phyloP scores from a whole-genome alignment of 176 grass and related monocot genomes.

The Hsuehochloa calcarea region DNA sequence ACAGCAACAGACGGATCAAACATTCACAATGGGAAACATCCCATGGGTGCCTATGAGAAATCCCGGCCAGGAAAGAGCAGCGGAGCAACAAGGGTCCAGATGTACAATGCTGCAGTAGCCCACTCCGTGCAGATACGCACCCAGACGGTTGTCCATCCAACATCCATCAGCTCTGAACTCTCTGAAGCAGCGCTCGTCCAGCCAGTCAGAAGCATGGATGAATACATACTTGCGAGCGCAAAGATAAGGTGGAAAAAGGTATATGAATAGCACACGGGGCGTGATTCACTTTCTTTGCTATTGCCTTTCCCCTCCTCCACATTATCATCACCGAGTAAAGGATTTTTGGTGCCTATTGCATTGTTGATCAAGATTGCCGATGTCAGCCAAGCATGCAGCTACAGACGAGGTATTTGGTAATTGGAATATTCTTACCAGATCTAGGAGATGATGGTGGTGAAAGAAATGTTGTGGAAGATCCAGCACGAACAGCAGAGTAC shows the following conservation, averaged over 20 bases:
- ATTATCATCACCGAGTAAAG: conserved; percentile 46
- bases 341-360: conserved; percentile 54
- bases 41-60: conserved; percentile 47
- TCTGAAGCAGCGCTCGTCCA: conserved; percentile 75
- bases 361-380: not conserved
- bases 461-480: conserved; percentile 91
- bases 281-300: conserved; percentile 44
- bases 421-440: conserved; percentile 46
- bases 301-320: conserved; percentile 53
- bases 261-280: conserved; percentile 81
- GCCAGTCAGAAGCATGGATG: conserved; percentile 90
- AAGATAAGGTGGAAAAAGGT: conserved; percentile 97
- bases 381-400: not conserved
- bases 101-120: conserved; percentile 66
- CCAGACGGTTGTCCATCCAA: conserved; percentile 96
- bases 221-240: conserved; percentile 96
- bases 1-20: not conserved
- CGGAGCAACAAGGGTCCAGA: conserved; percentile 86
- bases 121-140: conserved; percentile 90
- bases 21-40: not conserved
- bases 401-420: not conserved
- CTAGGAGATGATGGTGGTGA: conserved; percentile 81
- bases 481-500: conserved; percentile 88
- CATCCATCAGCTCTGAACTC: conserved; percentile 86
- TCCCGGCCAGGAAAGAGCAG: conserved; percentile 75